Evolutionary conservation across 306 rosid species (phyloP), one percentile per base, ranked within the genome.

Genomic region (Vigna nakashimae): DNA sequence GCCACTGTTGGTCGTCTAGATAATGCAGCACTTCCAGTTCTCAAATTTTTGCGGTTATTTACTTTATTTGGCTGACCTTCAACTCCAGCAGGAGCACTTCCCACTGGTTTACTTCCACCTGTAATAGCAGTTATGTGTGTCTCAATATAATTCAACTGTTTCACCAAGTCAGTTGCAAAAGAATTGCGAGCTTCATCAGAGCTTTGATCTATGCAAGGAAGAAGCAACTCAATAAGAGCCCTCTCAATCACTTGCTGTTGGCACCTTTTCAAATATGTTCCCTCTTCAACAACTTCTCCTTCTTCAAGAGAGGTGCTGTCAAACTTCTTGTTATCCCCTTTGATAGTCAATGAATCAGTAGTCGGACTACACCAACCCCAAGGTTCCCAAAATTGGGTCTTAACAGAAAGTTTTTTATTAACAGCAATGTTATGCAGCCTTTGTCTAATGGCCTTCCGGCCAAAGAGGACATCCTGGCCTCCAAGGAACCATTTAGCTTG

Each of bases 401-500:
- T 92, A 42, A 91, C 84, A 14, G 96, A 88, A 63, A 92, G 84
- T 49, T 85, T 87, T 60, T 80, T 81, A 65, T 53, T 85, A 84
- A 88, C 94, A 32, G 98, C 96, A 85, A 92, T 85, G 83, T 84
- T 89, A 65, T 79, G 79, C 43, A 94, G 91, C 26, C 92, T 84
- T 67, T 94, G 97, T 69, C 90, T 80, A 36, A 94, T 90, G 62
- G 97, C 85, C 88, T 89, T 90, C 69, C 98, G 90, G 36, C 98
- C 98, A 80, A 85, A 83, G 69, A 94, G 93, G 74, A 94, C 98
- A 79, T 94, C 96, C 10, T 38, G 50, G 5, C 98, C 97, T 56
- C 83, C 90, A 50, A 94, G 91, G 90, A 94, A 89, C 98, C 98
- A 94, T 79, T 90, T 94, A 36, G 93, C 96, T 77, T 90, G 97